Percentiles rank a stretch among this genome's conserved stretches.
Conservation (phyloP, 352 stramenopile species). For the Globisporangium canariense region DNA sequence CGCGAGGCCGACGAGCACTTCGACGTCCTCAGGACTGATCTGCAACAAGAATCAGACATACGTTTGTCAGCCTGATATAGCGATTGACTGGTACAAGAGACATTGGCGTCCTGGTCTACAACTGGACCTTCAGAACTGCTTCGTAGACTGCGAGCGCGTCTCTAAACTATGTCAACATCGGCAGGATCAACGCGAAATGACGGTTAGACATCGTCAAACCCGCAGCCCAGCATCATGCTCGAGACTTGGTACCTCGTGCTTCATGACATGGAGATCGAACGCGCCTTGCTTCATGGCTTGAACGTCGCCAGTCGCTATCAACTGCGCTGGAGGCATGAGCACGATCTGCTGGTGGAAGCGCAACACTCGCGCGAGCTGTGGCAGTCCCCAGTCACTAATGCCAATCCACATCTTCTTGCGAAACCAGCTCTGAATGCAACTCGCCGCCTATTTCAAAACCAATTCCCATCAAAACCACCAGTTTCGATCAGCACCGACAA, state of each 20-base stretch:
- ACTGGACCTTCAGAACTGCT: constrained; percentile 39
- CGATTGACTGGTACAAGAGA: too few species aligned
- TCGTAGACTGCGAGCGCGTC: constrained; percentile 46
- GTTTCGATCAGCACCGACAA: background rate
- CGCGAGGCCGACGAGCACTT: constrained; percentile 43
- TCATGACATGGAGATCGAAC: constrained; percentile 43
- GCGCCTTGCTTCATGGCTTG: constrained; percentile 37
- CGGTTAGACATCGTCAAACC: background rate
- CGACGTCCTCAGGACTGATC: constrained; percentile 32
- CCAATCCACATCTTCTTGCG: constrained; percentile 48
- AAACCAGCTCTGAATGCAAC: constrained; percentile 51
- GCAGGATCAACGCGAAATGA: background rate
- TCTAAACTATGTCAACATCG: constrained; percentile 36
- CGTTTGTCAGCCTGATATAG: too few species aligned
- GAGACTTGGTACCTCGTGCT: constrained; percentile 22
- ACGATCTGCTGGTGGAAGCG: constrained; percentile 31
- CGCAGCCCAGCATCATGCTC: background rate
- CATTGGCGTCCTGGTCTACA: too few species aligned
- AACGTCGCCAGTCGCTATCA: constrained; percentile 16
- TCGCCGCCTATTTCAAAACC: constrained; percentile 22
- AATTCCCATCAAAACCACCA: constrained; percentile 1
- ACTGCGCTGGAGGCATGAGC: background rate
- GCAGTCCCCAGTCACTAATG: constrained; percentile 40
- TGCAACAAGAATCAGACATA: constrained; percentile 12
- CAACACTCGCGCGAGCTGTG: constrained; percentile 29